These are phyloP conservation scores for Blastobotrys aristatus DNA, from an alignment of 1,139 yeast species.

Conservation along the genomic window DNA sequence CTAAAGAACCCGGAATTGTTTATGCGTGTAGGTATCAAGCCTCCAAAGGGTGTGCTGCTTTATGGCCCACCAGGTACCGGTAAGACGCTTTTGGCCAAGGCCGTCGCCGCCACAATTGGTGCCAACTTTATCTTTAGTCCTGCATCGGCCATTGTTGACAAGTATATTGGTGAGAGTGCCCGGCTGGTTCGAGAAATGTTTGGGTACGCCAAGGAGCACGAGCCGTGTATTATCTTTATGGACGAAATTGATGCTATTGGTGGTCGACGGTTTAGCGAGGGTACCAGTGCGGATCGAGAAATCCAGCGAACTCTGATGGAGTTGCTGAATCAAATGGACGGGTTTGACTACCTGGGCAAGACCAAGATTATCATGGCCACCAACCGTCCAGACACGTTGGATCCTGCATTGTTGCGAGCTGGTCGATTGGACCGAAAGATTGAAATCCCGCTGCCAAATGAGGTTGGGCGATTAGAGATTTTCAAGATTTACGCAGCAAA, in stretches of 20 bases:
- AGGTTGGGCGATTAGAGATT: slow-evolving; percentile 90
- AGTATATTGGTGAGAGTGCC: slow-evolving; percentile 97
- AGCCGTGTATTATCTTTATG: slow-evolving; percentile 98
- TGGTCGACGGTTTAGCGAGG: slow-evolving; percentile 96
- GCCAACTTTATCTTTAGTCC: slow-evolving; percentile 97
- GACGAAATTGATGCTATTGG: slow-evolving; percentile 99
- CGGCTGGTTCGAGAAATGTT: slow-evolving; percentile 97
- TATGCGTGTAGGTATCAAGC: slow-evolving; percentile 92
- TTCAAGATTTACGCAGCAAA: slow-evolving; percentile 89
- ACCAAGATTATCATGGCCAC: slow-evolving; percentile 99
- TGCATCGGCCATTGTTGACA: slow-evolving; percentile 97
- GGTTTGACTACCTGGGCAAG: slow-evolving; percentile 94
- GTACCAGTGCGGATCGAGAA: slow-evolving; percentile 98
- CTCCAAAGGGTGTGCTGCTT: slow-evolving; percentile 94
- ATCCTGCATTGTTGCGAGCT: slow-evolving; percentile 97
- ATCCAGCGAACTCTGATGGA: slow-evolving; percentile 99
- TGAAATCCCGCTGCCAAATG: slow-evolving; percentile 95
- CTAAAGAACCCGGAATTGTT: slow-evolving; percentile 95
- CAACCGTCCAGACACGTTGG: slow-evolving; percentile 96
- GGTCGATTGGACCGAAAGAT: slow-evolving; percentile 97
- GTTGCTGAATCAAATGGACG: slow-evolving; percentile 96
- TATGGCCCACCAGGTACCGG: slow-evolving; percentile 99
- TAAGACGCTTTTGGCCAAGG: slow-evolving; percentile 91
- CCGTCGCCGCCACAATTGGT: slow-evolving; percentile 98
- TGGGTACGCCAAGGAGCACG: slow-evolving; percentile 96